phyloP scores from a whole-genome alignment of 257 asterid genomes.

The Plantago major region DNA sequence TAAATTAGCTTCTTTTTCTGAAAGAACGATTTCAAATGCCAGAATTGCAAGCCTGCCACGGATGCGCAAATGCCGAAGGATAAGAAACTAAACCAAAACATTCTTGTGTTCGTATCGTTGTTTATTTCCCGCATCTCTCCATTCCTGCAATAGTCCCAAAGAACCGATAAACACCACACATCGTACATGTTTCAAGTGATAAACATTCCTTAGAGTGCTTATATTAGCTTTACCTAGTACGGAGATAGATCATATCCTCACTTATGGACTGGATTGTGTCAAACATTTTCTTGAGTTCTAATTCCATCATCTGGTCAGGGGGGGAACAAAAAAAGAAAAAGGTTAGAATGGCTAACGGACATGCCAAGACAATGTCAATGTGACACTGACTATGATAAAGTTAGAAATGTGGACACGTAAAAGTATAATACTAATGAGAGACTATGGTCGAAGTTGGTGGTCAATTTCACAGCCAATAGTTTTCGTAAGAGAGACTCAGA shows the following conservation, averaged over 20 bases:
- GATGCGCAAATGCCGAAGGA: constrained; percentile 57
- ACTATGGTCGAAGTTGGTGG: too few species aligned
- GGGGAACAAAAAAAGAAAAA: constrained; percentile 8
- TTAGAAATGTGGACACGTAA: too few species aligned
- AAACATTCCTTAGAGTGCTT: background rate
- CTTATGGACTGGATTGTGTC: constrained; percentile 80
- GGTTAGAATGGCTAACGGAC: background rate
- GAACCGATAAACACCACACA: background rate
- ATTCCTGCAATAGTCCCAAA: constrained; percentile 48
- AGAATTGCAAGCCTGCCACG: constrained; percentile 79
- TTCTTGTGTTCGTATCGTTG: constrained; percentile 59
- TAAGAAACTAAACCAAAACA: constrained; percentile 77
- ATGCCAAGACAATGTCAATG: too few species aligned
- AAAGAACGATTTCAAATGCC: constrained; percentile 88
- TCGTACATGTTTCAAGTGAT: background rate
- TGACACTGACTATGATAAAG: too few species aligned
- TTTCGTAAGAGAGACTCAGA: too few species aligned
- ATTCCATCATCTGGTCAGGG: constrained; percentile 67
- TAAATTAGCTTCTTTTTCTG: constrained; percentile 97
- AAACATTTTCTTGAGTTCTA: constrained; percentile 83
- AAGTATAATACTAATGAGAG: too few species aligned
- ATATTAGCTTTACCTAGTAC: constrained; percentile 57
- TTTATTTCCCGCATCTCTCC: constrained; percentile 84
- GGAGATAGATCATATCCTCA: constrained; percentile 86
- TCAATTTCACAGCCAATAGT: too few species aligned